Evolutionary conservation across 306 rosid genomes (phyloP), one percentile per base, ranked within the genome.

Genomic region (Prunus mira): DNA sequence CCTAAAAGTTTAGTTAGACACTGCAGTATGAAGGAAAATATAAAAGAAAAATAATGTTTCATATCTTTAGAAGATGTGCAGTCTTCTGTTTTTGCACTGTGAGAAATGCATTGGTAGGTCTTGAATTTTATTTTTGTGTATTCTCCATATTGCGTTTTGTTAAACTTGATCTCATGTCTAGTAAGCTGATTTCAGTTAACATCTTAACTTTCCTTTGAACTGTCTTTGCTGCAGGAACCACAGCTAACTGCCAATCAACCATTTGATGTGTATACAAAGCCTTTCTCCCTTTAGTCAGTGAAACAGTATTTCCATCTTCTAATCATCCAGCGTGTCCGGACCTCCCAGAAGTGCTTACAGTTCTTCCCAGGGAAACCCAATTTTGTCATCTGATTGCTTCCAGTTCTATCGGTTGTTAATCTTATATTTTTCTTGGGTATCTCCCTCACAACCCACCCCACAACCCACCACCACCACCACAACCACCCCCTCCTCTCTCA

Each of bases 191-290:
- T 55, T 14, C 18, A 60, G 25, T 22, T 72, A 12, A 34, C 65
- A 60, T 25, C 9, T 60, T 1, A 61, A 13, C 65, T 61, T 7
- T 61, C n/a, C 32, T 27, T 61, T 61, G 19, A 24, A 61, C 34
- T 0, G 34, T 61, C 65, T 25, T 13, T 61, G 38, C n/a, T 27
- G 65, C 65, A 61, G 84, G 87, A 84, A 68, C 87, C 87, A 52
- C 87, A 84, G 65, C 52, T 84, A 12, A 68, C 84, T n/a, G 82
- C 87, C 12, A 63, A 76, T 80, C 67, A 76, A 78, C 15, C 34
- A 52, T 84, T 80, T 64, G 84, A 84, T 63, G 75, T 84, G 73
- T 84, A 84, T 76, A 27, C 67, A 32, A 84, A 80, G 76, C 77
- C 87, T 22, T 84, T 84, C 69, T 80, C 77, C 49, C 65, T 84